Evolutionary conservation across 139 green algal species (phyloP).

Genomic region (Micractinium conductrix): DNA sequence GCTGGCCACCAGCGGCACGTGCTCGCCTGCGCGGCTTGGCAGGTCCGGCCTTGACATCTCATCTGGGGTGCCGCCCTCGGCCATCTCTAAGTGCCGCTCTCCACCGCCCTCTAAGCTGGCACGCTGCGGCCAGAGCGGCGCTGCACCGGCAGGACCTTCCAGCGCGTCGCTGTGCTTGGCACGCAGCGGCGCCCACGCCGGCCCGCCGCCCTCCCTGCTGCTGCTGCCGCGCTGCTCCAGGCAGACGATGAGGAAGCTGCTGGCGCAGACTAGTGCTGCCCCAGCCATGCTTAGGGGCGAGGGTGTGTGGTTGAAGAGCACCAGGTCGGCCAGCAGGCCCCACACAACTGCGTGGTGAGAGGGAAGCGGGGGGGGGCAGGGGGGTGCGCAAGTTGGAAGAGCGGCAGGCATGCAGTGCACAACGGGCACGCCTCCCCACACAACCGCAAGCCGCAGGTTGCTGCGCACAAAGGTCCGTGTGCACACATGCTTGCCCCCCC

Average conservation of each 20-base stretch:
- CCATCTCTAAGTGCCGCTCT: background rate
- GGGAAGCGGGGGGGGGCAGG: background rate
- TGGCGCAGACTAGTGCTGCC: constrained; percentile 16
- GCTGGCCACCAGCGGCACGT: no score
- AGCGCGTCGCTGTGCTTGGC: constrained; percentile 8
- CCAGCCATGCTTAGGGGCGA: constrained; percentile 2
- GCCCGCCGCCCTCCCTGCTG: no score
- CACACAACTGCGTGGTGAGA: background rate
- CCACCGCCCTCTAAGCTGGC: background rate
- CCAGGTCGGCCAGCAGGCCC: constrained; percentile 8
- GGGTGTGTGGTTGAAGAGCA: background rate
- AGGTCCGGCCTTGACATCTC: no score
- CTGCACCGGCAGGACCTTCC: no score
- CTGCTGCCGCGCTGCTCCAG: background rate
- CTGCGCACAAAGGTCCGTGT: no score
- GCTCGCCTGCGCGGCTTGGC: no score
- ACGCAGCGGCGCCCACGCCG: no score
- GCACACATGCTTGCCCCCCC: no score
- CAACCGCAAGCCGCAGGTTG: no score
- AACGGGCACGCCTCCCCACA: no score
- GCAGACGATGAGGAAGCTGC: constrained; percentile 1
- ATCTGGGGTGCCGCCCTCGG: background rate
- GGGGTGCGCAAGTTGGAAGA: background rate
- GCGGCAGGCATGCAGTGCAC: no score
- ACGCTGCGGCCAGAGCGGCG: no score